Conservation (phyloP, 345 rosid genomes). For the Eucalyptus urophylla region DNA sequence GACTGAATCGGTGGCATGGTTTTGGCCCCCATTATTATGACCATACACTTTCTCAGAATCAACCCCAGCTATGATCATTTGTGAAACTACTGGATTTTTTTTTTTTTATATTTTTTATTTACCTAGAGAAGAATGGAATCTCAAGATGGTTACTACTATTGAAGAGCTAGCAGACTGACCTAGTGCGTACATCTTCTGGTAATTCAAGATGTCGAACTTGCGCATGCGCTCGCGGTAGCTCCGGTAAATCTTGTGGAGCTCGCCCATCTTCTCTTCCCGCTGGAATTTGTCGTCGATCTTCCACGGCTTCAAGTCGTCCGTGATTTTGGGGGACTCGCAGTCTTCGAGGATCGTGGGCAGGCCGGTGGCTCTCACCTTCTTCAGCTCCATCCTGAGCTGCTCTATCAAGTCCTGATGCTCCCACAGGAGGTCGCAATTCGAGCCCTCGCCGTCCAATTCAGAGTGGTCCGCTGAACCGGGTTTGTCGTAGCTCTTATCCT, state of each 20-base stretch:
- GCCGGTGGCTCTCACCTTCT: constrained; percentile 72
- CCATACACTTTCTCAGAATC: not conserved
- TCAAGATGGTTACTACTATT: not conserved
- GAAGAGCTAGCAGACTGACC: constrained; percentile 31
- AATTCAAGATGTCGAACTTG: constrained; percentile 81
- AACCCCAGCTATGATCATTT: not conserved
- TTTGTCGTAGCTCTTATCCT: not conserved
- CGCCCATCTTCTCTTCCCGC: constrained; percentile 50
- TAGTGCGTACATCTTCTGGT: constrained; percentile 85
- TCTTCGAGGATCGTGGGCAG: constrained; percentile 76
- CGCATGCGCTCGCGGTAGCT: constrained; percentile 88
- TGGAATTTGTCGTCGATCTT: constrained; percentile 67
- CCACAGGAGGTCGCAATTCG: constrained; percentile 59
- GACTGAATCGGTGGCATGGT: not conserved
- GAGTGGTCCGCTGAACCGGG: not conserved
- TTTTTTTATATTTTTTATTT: not conserved
- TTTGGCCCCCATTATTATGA: not conserved
- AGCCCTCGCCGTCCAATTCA: constrained; percentile 24
- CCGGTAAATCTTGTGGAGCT: constrained; percentile 78
- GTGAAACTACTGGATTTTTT: not conserved
- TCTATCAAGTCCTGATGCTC: constrained; percentile 95
- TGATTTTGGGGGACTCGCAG: constrained; percentile 59
- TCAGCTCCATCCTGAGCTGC: constrained; percentile 83
- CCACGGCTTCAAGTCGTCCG: constrained; percentile 89
- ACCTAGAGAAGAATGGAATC: not conserved